A percentile compares a stretch with the other conserved stretches of the same genome.
phyloP scores from a whole-genome alignment of 768 basidiomycete genomes.

The Termitomyces sp. region DNA sequence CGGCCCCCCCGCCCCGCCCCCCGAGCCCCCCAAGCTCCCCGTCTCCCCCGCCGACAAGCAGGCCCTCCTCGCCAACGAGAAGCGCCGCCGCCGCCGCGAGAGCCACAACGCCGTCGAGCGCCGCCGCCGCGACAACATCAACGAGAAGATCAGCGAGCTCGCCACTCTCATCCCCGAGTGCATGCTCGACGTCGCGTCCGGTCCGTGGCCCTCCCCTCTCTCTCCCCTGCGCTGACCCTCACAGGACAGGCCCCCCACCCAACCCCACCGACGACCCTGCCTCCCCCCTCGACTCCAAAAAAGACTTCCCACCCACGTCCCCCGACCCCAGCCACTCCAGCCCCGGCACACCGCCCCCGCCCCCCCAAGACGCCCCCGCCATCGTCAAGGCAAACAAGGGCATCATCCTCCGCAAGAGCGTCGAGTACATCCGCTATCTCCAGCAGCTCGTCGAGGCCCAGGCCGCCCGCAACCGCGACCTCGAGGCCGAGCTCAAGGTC shows the following conservation, averaged over 20 bases:
- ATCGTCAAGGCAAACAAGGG: conserved; percentile 91
- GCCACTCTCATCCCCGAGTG: conserved; percentile 86
- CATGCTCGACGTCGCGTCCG: conserved; percentile 48
- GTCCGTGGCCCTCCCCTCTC: no score
- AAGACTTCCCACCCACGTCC: background rate
- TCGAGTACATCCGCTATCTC: conserved; percentile 76
- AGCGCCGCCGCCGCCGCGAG: conserved; percentile 73
- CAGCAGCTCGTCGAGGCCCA: conserved; percentile 83
- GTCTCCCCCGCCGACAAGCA: conserved; percentile 34
- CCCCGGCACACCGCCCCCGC: conserved; percentile 6
- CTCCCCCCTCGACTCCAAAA: conserved; percentile 11
- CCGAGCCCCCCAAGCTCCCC: conserved; percentile 2
- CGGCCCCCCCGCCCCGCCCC: background rate
- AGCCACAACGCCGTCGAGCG: conserved; percentile 92
- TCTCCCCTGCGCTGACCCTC: no score
- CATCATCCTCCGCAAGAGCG: conserved; percentile 83
- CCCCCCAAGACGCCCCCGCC: conserved; percentile 15
- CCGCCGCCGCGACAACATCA: conserved; percentile 85
- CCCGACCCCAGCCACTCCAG: conserved; percentile 6
- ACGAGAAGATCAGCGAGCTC: conserved; percentile 90
- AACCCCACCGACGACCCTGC: conserved; percentile 4
- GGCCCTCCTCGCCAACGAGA: conserved; percentile 69
- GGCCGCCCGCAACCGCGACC: conserved; percentile 69
- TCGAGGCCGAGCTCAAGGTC: conserved; percentile 62
- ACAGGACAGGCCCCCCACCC: no score